Evolutionary conservation across 2,329 filamentous ascomycete species (phyloP).

Genomic region (Dactylellina haptotyla): DNA sequence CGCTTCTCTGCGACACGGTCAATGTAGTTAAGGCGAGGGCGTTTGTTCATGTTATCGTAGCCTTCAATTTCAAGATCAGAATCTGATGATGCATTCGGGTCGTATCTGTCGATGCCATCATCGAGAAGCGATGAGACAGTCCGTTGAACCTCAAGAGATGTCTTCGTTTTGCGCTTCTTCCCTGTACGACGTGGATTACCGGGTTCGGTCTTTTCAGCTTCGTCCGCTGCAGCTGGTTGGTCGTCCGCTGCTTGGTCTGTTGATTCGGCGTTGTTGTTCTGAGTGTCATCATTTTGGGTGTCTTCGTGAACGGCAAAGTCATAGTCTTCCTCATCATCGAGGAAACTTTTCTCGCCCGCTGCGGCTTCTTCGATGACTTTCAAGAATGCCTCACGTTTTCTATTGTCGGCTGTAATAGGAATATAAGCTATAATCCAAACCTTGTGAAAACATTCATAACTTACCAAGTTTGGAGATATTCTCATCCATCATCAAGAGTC

Average conservation of each 20-base stretch:
- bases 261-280: conserved; percentile 21
- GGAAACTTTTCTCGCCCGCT: conserved; percentile 80
- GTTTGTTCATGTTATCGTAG: conserved; percentile 55
- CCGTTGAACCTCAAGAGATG: conserved; percentile 32
- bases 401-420: conserved; percentile 73
- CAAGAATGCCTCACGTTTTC: conserved; percentile 89
- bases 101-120: conserved; percentile 18
- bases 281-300: conserved; percentile 39
- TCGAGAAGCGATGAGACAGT: conserved; percentile 43
- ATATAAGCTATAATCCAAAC: neutral
- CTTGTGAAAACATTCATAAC: conserved; percentile 23
- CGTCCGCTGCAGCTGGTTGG: conserved; percentile 10
- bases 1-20: conserved; percentile 80
- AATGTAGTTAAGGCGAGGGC: conserved; percentile 65
- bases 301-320: conserved; percentile 57
- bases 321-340: conserved; percentile 67
- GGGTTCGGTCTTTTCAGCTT: conserved; percentile 18
- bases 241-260: conserved; percentile 30
- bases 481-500: conserved; percentile 86
- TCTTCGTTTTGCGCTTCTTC: conserved; percentile 34
- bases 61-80: conserved; percentile 47
- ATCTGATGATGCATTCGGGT: conserved; percentile 27
- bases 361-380: conserved; percentile 85
- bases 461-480: conserved; percentile 80
- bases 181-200: conserved; percentile 35